These are phyloP conservation scores for Paxillus ammoniavirescens DNA, from an alignment of 768 basidiomycete genomes.

Conservation along the genomic window DNA sequence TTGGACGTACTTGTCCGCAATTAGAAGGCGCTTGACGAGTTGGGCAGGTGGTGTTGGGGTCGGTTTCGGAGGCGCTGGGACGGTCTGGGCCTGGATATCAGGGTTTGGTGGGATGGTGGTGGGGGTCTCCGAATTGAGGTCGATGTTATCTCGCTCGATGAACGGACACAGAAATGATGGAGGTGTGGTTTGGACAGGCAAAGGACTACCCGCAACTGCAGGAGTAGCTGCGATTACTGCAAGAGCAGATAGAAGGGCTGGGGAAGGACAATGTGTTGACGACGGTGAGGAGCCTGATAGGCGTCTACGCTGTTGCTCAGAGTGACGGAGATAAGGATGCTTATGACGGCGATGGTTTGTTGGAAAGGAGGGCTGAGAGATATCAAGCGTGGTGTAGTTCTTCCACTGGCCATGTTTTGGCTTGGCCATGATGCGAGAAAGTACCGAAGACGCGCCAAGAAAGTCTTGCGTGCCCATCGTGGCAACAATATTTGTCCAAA, in stretches of 20 bases:
- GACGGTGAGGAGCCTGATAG: conserved; percentile 17
- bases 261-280: conserved; percentile 40
- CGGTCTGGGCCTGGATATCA: too few relatives aligned
- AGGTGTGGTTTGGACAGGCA: conserved; percentile 34
- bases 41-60: conserved; percentile 8
- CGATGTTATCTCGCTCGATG: conserved; percentile 25
- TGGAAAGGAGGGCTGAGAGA: conserved; percentile 1
- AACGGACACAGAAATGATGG: conserved; percentile 64
- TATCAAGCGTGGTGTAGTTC: conserved; percentile 16
- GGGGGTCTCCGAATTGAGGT: not conserved
- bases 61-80: conserved; percentile 10
- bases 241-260: conserved; percentile 52
- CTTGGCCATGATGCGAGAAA: conserved; percentile 52
- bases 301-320: conserved; percentile 9
- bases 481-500: conserved; percentile 23
- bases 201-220: conserved; percentile 46
- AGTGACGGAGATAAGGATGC: conserved; percentile 1
- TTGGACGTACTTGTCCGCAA: conserved; percentile 57
- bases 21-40: conserved; percentile 1
- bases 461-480: conserved; percentile 33
- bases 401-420: conserved; percentile 39
- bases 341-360: conserved; percentile 13
- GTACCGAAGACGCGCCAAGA: conserved; percentile 37
- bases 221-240: conserved; percentile 52
- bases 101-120: not conserved